These are phyloP conservation scores for Limnanthes douglasii DNA, from an alignment of 345 rosid species.

Conservation along the genomic window DNA sequence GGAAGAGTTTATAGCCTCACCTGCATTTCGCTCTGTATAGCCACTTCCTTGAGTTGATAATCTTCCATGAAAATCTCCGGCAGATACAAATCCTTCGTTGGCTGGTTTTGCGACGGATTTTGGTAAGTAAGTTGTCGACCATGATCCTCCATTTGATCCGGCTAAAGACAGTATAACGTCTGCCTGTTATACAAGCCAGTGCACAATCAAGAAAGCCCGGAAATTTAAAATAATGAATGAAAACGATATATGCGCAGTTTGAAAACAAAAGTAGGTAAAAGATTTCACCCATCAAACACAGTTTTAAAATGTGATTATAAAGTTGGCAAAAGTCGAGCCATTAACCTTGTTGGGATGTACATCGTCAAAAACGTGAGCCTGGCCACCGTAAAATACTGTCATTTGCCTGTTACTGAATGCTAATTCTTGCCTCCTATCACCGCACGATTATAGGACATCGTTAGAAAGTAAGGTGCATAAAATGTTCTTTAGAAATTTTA, in stretches of 20 bases:
- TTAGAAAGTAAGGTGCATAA: too few relatives aligned
- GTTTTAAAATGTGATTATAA: too few relatives aligned
- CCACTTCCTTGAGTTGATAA: conserved; percentile 16
- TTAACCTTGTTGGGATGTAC: conserved; percentile 89
- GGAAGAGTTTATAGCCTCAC: conserved; percentile 13
- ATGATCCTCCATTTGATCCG: conserved; percentile 90
- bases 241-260: too few relatives aligned
- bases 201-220: too few relatives aligned
- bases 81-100: conserved; percentile 13
- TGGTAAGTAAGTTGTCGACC: conserved; percentile 78
- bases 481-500: too few relatives aligned
- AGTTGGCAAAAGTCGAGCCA: neutral
- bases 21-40: conserved; percentile 28
- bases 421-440: conserved; percentile 41
- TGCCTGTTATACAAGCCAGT: too few relatives aligned
- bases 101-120: conserved; percentile 21
- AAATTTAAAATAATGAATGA: too few relatives aligned
- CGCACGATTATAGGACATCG: too few relatives aligned
- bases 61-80: conserved; percentile 26
- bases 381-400: conserved; percentile 98
- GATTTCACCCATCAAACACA: too few relatives aligned
- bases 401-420: conserved; percentile 50
- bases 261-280: too few relatives aligned
- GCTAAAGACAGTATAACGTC: conserved; percentile 94
- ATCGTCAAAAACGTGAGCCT: conserved; percentile 98